A percentile compares a stretch with the other conserved stretches of the same genome.
Evolutionary conservation across 495 filamentous ascomycete genomes (phyloP).

Genomic region (Tuber brumale): DNA sequence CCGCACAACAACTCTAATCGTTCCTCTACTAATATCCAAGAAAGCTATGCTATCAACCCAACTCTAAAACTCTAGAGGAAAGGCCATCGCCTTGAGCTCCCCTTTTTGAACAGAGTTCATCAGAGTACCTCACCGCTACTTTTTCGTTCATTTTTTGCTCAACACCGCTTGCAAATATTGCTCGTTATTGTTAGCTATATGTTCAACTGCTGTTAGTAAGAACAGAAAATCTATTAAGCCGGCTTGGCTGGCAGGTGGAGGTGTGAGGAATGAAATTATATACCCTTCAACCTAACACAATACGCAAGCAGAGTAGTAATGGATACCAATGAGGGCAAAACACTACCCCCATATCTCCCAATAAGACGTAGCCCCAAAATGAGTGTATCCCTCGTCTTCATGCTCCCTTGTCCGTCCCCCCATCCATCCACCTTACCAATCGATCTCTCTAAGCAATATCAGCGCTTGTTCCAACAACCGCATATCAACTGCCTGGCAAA

Average conservation of each 20-base stretch:
- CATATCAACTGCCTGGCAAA: not conserved
- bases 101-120: not conserved
- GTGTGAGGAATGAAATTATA: not conserved
- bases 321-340: not conserved
- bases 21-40: not conserved
- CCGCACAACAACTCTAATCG: not conserved
- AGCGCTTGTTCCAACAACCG: not conserved
- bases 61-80: not conserved
- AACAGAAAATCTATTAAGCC: not conserved
- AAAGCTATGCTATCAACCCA: not conserved
- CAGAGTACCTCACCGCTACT: not conserved
- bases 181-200: not conserved
- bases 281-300: not conserved
- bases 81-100: not conserved
- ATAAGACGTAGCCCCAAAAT: not conserved
- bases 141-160: not conserved
- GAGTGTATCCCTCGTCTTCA: not conserved
- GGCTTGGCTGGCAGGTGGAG: not conserved
- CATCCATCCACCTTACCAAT: not conserved
- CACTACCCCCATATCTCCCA: not conserved
- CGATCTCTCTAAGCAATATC: not conserved
- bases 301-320: not conserved
- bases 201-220: not conserved
- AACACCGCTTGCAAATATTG: not conserved
- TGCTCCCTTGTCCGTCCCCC: not conserved